phyloP scores from a whole-genome alignment of 176 grass and related monocot genomes.

The Oryza longistaminata region DNA sequence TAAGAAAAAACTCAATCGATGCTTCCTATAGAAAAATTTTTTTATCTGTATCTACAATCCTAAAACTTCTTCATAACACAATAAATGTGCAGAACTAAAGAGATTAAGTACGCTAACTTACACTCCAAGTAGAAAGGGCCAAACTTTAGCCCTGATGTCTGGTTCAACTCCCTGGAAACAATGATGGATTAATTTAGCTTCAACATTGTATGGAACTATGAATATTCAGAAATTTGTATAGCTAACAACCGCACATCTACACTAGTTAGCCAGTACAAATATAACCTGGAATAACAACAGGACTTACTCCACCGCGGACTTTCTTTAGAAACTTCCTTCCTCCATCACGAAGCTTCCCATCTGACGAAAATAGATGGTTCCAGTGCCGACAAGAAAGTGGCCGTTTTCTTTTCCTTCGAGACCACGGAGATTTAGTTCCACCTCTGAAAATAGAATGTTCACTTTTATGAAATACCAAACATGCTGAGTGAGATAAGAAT shows the following conservation, averaged over 20 bases:
- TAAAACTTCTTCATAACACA: slow-evolving; percentile 12
- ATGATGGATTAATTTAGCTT: slow-evolving; percentile 32
- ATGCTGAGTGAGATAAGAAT: background rate
- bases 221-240: slow-evolving; percentile 14
- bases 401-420: slow-evolving; percentile 74
- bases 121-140: slow-evolving; percentile 97
- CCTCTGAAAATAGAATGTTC: slow-evolving; percentile 48
- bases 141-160: slow-evolving; percentile 83
- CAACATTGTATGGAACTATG: background rate
- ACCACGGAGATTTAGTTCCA: slow-evolving; percentile 93
- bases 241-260: background rate
- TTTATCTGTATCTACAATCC: background rate
- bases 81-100: slow-evolving; percentile 29
- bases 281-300: background rate
- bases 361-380: slow-evolving; percentile 63
- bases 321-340: slow-evolving; percentile 89
- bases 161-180: slow-evolving; percentile 82
- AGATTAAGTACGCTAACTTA: slow-evolving; percentile 41
- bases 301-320: slow-evolving; percentile 91
- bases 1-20: background rate
- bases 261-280: background rate
- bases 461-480: slow-evolving; percentile 16
- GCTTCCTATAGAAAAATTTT: background rate
- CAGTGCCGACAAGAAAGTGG: slow-evolving; percentile 68
- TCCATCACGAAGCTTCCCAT: slow-evolving; percentile 83